Conservation (phyloP, 805 yeast species). For the Wickerhamiella kazuoi region DNA sequence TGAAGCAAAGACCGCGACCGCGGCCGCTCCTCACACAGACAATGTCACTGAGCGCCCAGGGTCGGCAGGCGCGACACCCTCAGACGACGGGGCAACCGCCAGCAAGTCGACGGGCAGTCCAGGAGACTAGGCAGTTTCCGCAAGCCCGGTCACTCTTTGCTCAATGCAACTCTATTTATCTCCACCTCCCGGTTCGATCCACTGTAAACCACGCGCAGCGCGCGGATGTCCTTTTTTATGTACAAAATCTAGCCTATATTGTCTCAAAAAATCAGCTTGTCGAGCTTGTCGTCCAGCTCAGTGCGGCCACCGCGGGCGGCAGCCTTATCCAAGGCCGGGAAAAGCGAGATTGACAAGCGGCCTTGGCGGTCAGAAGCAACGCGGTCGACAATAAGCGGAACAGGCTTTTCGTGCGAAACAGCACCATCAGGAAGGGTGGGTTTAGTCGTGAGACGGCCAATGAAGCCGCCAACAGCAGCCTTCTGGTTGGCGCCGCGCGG, state of each 20-base stretch:
- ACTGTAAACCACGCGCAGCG: too few relatives aligned
- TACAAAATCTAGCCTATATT: not conserved
- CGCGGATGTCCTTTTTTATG: too few relatives aligned
- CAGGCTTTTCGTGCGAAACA: not conserved
- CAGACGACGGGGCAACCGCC: too few relatives aligned
- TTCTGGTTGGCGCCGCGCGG: slow-evolving; percentile 1
- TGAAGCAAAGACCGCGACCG: too few relatives aligned
- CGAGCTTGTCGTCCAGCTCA: not conserved
- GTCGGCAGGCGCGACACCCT: too few relatives aligned
- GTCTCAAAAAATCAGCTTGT: not conserved
- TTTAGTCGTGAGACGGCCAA: slow-evolving; percentile 8
- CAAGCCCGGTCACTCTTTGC: too few relatives aligned
- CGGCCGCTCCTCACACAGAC: too few relatives aligned
- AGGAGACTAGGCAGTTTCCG: too few relatives aligned
- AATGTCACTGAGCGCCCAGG: too few relatives aligned
- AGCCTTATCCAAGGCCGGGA: not conserved
- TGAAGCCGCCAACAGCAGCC: slow-evolving; percentile 18
- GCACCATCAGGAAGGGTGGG: not conserved
- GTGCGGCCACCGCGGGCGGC: not conserved
- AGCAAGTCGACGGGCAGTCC: too few relatives aligned
- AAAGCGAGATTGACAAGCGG: not conserved
- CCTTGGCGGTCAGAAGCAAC: not conserved
- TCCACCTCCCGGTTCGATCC: too few relatives aligned
- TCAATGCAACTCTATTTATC: too few relatives aligned
- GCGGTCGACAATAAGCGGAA: not conserved